Evolutionary conservation across 2,329 filamentous ascomycete species (phyloP).

Genomic region (Arthroderma sp.): DNA sequence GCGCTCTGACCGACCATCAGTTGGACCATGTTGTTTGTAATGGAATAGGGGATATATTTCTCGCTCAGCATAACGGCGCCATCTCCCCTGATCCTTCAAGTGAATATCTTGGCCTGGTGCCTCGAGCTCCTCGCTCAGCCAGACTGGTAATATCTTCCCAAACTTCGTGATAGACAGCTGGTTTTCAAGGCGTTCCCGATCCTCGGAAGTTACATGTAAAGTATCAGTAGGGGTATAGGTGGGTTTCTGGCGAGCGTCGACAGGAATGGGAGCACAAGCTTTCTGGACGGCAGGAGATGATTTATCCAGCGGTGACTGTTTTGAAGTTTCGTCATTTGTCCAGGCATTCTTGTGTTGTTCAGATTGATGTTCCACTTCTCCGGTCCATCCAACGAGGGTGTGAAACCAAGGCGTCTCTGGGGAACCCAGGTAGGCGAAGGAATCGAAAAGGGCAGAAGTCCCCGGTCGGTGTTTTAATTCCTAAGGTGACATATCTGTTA

Average conservation of each 20-base stretch:
- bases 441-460: conserved; percentile 84
- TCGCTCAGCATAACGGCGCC: conserved; percentile 82
- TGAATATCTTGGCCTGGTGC: conserved; percentile 53
- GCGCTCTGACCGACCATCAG: conserved; percentile 67
- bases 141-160: conserved; percentile 74
- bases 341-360: neutral
- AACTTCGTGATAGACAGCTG: conserved; percentile 60
- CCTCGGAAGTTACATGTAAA: conserved; percentile 54
- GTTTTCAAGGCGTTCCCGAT: conserved; percentile 60
- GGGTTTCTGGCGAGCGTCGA: conserved; percentile 39
- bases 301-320: conserved; percentile 18
- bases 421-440: conserved; percentile 79
- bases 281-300: conserved; percentile 46
- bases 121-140: conserved; percentile 69
- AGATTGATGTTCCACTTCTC: conserved; percentile 53
- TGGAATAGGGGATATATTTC: conserved; percentile 88
- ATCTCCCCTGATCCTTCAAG: conserved; percentile 70
- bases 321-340: conserved; percentile 10
- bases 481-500: conserved; percentile 29
- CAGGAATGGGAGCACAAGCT: conserved; percentile 64
- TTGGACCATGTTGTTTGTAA: conserved; percentile 88
- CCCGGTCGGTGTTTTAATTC: conserved; percentile 65
- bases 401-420: conserved; percentile 76
- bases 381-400: conserved; percentile 87
- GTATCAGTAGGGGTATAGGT: conserved; percentile 53